A percentile compares a stretch with the other conserved stretches of the same genome.
Conservation (phyloP, 805 yeast genomes). For the Ogataea glucozyma region DNA sequence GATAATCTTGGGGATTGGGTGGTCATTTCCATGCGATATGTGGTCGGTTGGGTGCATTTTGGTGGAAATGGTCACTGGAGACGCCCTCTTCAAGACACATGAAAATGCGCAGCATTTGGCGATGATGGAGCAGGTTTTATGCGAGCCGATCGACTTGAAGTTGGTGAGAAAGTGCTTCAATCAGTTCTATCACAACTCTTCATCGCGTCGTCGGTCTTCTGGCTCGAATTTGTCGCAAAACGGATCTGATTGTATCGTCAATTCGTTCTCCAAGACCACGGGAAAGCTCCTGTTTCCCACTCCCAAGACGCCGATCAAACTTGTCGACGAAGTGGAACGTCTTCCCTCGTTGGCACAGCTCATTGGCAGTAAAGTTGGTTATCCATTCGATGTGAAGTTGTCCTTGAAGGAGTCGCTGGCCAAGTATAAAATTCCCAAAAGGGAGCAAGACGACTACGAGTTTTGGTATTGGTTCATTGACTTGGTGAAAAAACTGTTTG, state of each 20-base stretch:
- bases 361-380: slow-evolving; percentile 34
- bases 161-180: slow-evolving; percentile 36
- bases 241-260: slow-evolving; percentile 29
- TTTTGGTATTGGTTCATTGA: slow-evolving; percentile 81
- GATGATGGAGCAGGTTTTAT: slow-evolving; percentile 84
- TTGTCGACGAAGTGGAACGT: slow-evolving; percentile 39
- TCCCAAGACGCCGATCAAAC: slow-evolving; percentile 35
- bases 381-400: slow-evolving; percentile 25
- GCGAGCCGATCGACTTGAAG: slow-evolving; percentile 46
- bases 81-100: slow-evolving; percentile 91
- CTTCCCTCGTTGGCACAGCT: slow-evolving; percentile 30
- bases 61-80: slow-evolving; percentile 90
- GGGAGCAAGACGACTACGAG: slow-evolving; percentile 63
- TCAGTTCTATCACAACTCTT: slow-evolving; percentile 22
- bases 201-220: slow-evolving; percentile 18
- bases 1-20: slow-evolving; percentile 88
- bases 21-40: slow-evolving; percentile 96
- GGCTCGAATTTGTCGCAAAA: slow-evolving; percentile 11
- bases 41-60: slow-evolving; percentile 97
- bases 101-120: slow-evolving; percentile 94
- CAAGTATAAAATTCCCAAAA: slow-evolving; percentile 26
- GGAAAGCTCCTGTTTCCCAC: slow-evolving; percentile 39
- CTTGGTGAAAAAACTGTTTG: slow-evolving; percentile 48
- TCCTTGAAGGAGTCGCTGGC: slow-evolving; percentile 29
- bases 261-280: slow-evolving; percentile 33